A percentile compares a stretch with the other conserved stretches of the same genome.
Conservation (phyloP, 1,284 basidiomycete genomes). For the Cryptococcus wingfieldii region DNA sequence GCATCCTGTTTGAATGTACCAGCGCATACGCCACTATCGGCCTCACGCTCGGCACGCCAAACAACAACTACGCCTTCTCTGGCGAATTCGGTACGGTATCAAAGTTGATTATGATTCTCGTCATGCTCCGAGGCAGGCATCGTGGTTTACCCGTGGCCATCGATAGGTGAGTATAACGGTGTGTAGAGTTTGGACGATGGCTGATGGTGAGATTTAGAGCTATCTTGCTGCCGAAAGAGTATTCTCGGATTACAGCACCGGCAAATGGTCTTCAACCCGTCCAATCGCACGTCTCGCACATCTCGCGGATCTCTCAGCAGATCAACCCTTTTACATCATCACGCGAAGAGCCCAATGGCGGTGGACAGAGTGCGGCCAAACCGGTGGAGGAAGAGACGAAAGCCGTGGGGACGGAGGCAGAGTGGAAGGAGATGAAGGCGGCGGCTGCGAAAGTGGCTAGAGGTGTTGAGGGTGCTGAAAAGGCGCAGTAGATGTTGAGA, state of each 20-base stretch:
- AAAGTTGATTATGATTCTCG: conserved; percentile 41
- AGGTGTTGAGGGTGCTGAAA: too few species aligned
- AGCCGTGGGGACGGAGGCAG: too few species aligned
- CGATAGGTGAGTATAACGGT: conserved; percentile 20
- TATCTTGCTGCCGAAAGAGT: conserved; percentile 23
- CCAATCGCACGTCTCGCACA: too few species aligned
- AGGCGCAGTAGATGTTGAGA: too few species aligned
- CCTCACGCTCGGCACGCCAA: conserved; percentile 30
- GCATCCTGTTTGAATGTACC: conserved; percentile 39
- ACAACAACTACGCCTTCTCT: conserved; percentile 38
- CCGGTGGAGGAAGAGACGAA: too few species aligned
- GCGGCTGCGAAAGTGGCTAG: too few species aligned
- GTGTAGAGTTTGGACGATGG: neutral
- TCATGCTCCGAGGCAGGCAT: conserved; percentile 44
- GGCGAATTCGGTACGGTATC: conserved; percentile 37
- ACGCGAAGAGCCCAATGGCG: too few species aligned
- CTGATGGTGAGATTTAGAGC: neutral
- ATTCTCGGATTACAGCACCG: conserved; percentile 16
- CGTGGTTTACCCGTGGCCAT: conserved; percentile 42
- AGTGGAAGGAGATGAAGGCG: too few species aligned
- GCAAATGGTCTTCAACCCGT: neutral
- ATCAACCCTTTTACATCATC: too few species aligned
- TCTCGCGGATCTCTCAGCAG: too few species aligned
- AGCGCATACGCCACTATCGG: conserved; percentile 36
- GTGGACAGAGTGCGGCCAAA: too few species aligned